phyloP scores from a whole-genome alignment of 2,329 filamentous ascomycete genomes.

The Exophiala spinifera region DNA sequence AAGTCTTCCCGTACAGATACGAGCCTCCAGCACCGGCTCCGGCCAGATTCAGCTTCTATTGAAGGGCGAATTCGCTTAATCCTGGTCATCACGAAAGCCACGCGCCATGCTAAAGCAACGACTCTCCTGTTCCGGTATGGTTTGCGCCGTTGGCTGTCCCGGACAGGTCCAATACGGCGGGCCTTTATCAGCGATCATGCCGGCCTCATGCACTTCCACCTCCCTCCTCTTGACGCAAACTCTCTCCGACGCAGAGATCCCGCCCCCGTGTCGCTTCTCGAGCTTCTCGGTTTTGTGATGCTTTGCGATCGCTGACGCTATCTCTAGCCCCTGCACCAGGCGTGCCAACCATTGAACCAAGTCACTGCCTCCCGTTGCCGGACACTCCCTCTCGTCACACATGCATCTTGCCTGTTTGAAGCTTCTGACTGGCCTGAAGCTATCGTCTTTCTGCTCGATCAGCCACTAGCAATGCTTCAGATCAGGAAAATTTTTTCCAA shows the following conservation, averaged over 20 bases:
- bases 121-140: slow-evolving; percentile 18
- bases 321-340: background rate
- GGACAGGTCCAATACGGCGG: background rate
- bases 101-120: slow-evolving; percentile 12
- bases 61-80: slow-evolving; percentile 9
- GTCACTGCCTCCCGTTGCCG: slow-evolving; percentile 1
- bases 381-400: background rate
- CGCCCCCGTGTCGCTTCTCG: slow-evolving; percentile 5
- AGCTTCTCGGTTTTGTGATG: slow-evolving; percentile 5
- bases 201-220: background rate
- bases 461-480: slow-evolving; percentile 3
- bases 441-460: slow-evolving; percentile 4
- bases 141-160: background rate
- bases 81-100: slow-evolving; percentile 9
- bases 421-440: slow-evolving; percentile 13
- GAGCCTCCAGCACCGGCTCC: too few species aligned
- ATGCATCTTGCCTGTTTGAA: slow-evolving; percentile 10
- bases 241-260: background rate
- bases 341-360: slow-evolving; percentile 2
- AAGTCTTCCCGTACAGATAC: too few species aligned
- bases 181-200: background rate
- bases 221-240: slow-evolving; percentile 3
- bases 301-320: slow-evolving; percentile 17
- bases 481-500: slow-evolving; percentile 22
- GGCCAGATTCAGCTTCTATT: background rate